Conservation (phyloP, 331 rosid genomes). For the Arachis monticola region DNA sequence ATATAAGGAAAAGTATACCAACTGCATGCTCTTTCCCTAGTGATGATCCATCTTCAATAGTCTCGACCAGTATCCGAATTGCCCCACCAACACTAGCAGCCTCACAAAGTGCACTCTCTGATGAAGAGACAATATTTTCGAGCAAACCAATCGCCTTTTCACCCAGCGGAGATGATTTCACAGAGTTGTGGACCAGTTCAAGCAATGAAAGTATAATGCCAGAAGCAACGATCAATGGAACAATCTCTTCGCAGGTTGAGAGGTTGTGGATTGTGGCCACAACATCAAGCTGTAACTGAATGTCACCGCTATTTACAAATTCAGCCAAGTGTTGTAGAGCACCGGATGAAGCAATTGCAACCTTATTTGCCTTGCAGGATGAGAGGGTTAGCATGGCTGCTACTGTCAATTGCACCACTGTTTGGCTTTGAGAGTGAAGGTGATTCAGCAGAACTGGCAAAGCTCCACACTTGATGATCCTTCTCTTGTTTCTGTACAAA, state of each 20-base stretch:
- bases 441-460: constrained; percentile 60
- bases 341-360: constrained; percentile 68
- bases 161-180: constrained; percentile 54
- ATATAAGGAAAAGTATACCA: constrained; percentile 61
- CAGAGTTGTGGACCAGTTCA: constrained; percentile 50
- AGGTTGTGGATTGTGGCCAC: constrained; percentile 77
- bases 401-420: constrained; percentile 53
- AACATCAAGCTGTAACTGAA: constrained; percentile 70
- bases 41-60: constrained; percentile 69
- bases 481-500: constrained; percentile 66
- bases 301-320: constrained; percentile 44
- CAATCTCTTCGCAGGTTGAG: constrained; percentile 61
- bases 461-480: constrained; percentile 64
- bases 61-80: constrained; percentile 67
- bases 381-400: constrained; percentile 70
- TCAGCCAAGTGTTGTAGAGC: constrained; percentile 53
- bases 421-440: constrained; percentile 57
- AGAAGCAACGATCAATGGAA: constrained; percentile 59
- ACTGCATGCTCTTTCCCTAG: constrained; percentile 71
- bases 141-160: constrained; percentile 69
- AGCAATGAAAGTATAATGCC: constrained; percentile 56
- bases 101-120: constrained; percentile 59
- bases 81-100: constrained; percentile 45
- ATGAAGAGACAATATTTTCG: constrained; percentile 60
- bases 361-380: constrained; percentile 75